These are phyloP conservation scores for Platanus orientalis DNA, from an alignment of 164 flowering plant species.

Conservation along the genomic window DNA sequence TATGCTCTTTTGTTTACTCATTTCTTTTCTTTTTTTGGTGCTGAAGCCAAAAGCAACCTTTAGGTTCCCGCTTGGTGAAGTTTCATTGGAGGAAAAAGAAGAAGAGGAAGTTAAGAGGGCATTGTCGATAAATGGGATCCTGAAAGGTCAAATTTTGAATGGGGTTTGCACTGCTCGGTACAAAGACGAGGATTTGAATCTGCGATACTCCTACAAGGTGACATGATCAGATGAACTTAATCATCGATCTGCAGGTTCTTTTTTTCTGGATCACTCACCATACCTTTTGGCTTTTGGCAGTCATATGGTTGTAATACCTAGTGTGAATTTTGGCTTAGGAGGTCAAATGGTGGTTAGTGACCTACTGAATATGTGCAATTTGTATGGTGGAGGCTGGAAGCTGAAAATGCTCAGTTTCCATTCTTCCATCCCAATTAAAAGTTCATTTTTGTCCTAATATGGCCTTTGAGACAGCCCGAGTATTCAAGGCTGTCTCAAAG, in stretches of 20 bases:
- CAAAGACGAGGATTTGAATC: conserved; percentile 57
- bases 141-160: conserved; percentile 54
- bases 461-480: too few relatives aligned
- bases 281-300: too few relatives aligned
- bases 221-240: too few relatives aligned
- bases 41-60: conserved; percentile 86
- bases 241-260: too few relatives aligned
- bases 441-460: not conserved
- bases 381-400: too few relatives aligned
- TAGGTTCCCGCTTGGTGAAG: conserved; percentile 79
- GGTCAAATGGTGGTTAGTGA: too few relatives aligned
- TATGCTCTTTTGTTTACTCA: not conserved
- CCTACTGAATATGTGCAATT: too few relatives aligned
- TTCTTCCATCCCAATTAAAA: not conserved
- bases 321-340: too few relatives aligned
- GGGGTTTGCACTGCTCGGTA: conserved; percentile 74
- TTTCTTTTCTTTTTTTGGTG: not conserved
- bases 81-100: conserved; percentile 73
- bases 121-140: conserved; percentile 55
- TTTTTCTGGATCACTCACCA: too few relatives aligned
- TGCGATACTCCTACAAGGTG: conserved; percentile 84
- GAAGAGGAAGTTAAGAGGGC: conserved; percentile 56
- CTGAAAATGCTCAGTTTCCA: not conserved
- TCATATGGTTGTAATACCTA: too few relatives aligned
- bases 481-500: too few relatives aligned